These are phyloP conservation scores for Acer campestre DNA, from an alignment of 345 rosid species.

Conservation along the genomic window DNA sequence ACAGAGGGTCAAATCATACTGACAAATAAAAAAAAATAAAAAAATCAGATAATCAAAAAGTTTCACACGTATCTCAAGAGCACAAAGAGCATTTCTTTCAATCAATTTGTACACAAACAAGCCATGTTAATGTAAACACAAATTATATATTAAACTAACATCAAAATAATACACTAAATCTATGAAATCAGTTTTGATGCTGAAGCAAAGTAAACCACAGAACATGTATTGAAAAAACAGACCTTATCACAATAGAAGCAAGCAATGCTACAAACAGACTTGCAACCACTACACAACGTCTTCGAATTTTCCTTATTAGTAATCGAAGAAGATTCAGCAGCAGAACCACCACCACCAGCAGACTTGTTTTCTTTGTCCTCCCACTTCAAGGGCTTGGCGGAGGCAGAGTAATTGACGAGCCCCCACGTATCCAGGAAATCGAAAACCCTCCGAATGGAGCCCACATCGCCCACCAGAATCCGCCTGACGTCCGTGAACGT, in stretches of 20 bases:
- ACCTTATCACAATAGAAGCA: constrained; percentile 93
- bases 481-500: constrained; percentile 83
- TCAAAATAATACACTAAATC: neutral
- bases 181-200: too few species aligned
- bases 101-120: too few species aligned
- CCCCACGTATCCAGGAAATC: constrained; percentile 95
- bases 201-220: too few species aligned
- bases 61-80: neutral
- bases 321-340: constrained; percentile 33
- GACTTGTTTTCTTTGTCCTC: constrained; percentile 80
- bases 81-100: too few species aligned
- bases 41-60: neutral
- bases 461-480: constrained; percentile 81
- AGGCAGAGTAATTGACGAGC: constrained; percentile 63
- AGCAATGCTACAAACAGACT: constrained; percentile 76
- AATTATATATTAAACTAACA: too few species aligned
- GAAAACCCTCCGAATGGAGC: constrained; percentile 86
- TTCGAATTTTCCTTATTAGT: constrained; percentile 45
- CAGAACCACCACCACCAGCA: constrained; percentile 25
- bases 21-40: constrained; percentile 16
- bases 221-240: neutral
- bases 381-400: constrained; percentile 78
- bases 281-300: constrained; percentile 82
- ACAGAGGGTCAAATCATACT: constrained; percentile 85
- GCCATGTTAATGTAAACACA: too few species aligned